These are phyloP conservation scores for Oryza glaberrima DNA, from an alignment of 176 grass and related monocot genomes.

Conservation along the genomic window DNA sequence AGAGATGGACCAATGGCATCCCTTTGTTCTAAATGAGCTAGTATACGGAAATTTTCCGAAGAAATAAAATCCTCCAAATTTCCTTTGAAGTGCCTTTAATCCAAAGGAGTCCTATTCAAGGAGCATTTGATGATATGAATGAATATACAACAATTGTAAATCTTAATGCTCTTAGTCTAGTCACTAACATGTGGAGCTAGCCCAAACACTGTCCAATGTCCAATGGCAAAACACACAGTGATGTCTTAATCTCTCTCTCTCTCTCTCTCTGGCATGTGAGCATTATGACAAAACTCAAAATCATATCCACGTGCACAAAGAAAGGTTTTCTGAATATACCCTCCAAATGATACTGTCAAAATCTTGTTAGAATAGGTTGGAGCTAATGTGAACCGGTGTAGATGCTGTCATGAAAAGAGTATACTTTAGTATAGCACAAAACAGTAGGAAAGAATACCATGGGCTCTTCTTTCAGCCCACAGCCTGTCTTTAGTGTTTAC, in stretches of 20 bases:
- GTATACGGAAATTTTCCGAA: no score
- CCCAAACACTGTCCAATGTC: neutral
- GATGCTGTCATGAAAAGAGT: neutral
- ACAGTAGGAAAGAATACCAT: neutral
- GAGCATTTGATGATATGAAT: neutral
- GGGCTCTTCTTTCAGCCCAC: conserved; percentile 19
- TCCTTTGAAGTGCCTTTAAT: no score
- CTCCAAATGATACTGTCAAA: neutral
- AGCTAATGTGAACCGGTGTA: neutral
- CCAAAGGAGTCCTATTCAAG: neutral
- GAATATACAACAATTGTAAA: no score
- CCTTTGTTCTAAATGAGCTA: no score
- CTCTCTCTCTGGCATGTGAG: neutral
- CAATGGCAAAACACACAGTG: neutral
- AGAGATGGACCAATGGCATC: no score
- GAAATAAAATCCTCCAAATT: no score
- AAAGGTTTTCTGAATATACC: neutral
- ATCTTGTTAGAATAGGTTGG: neutral
- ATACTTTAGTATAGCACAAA: neutral
- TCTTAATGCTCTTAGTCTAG: no score
- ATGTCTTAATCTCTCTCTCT: neutral
- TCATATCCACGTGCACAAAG: neutral
- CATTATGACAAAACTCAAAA: neutral
- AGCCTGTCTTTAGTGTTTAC: neutral
- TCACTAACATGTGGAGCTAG: neutral